Conservation (phyloP, 139 green algal genomes). For the Ostreobium quekettii region DNA sequence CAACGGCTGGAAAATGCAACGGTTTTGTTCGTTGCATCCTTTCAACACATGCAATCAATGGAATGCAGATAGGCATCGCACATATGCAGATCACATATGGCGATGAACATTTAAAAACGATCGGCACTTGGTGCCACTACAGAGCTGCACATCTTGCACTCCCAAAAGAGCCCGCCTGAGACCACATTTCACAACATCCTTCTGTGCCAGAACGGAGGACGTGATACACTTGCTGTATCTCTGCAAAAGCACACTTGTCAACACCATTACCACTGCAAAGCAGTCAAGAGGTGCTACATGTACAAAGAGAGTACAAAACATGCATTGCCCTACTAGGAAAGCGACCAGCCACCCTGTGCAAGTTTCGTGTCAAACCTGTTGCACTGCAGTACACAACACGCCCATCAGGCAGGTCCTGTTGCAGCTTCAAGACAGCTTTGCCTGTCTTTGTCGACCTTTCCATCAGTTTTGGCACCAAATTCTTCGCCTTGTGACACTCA, state of each 20-base stretch:
- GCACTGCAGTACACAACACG: constrained; percentile 55
- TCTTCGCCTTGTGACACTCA: constrained; percentile 40
- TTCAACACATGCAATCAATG: too few relatives aligned
- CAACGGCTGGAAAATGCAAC: too few relatives aligned
- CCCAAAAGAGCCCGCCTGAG: too few relatives aligned
- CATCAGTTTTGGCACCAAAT: constrained; percentile 1
- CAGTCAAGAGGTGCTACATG: background rate
- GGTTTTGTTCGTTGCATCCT: too few relatives aligned
- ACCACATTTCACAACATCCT: too few relatives aligned
- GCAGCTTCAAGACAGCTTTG: constrained; percentile 41
- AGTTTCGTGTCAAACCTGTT: constrained; percentile 33
- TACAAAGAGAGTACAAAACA: background rate
- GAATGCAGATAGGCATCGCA: too few relatives aligned
- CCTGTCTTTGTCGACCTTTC: constrained; percentile 6
- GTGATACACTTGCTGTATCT: background rate
- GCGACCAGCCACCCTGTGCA: background rate
- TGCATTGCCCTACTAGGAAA: background rate
- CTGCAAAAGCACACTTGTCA: background rate
- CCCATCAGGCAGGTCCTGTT: constrained; percentile 34
- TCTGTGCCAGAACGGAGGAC: background rate
- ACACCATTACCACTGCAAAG: background rate
- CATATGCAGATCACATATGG: too few relatives aligned
- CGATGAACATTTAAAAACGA: too few relatives aligned
- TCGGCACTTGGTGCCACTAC: too few relatives aligned
- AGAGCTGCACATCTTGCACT: too few relatives aligned